A percentile compares a stretch with the other conserved stretches of the same genome.
phyloP scores from a whole-genome alignment of 1,284 basidiomycete species.

The Caloboletus inedulis region DNA sequence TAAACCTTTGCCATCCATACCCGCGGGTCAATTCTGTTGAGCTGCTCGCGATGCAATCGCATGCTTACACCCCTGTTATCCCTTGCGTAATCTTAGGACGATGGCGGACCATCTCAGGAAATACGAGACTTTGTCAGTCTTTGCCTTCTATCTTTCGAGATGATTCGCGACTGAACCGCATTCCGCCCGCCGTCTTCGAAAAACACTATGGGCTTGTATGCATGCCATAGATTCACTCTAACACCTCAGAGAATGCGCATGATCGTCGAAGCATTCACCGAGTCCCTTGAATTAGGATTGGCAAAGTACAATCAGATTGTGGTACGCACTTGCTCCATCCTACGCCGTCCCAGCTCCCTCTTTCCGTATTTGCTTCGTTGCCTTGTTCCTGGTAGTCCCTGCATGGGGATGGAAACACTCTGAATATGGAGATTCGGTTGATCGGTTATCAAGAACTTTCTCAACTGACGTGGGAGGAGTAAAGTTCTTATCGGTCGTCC shows the following conservation, averaged over 20 bases:
- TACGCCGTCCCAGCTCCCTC: neutral
- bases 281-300: constrained; percentile 85
- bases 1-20: constrained; percentile 25
- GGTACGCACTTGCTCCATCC: constrained; percentile 50
- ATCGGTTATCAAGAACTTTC: neutral
- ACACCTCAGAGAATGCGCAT: constrained; percentile 94
- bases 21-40: neutral
- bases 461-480: neutral
- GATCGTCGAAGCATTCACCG: constrained; percentile 96
- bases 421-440: constrained; percentile 1
- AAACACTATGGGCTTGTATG: neutral
- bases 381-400: neutral
- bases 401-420: constrained; percentile 3
- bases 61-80: constrained; percentile 7
- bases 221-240: constrained; percentile 65
- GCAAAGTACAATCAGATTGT: constrained; percentile 84
- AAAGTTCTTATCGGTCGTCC: neutral
- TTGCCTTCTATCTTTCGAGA: neutral
- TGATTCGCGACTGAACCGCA: constrained; percentile 9
- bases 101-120: constrained; percentile 89
- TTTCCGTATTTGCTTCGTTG: constrained; percentile 4
- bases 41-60: neutral
- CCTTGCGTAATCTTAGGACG: constrained; percentile 46
- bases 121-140: constrained; percentile 77
- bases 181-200: neutral